Percentiles rank a stretch among this genome's conserved stretches.
These are phyloP conservation scores for Saccharum hybrid DNA, from an alignment of 202 grass and related monocot genomes.

Conservation along the genomic window DNA sequence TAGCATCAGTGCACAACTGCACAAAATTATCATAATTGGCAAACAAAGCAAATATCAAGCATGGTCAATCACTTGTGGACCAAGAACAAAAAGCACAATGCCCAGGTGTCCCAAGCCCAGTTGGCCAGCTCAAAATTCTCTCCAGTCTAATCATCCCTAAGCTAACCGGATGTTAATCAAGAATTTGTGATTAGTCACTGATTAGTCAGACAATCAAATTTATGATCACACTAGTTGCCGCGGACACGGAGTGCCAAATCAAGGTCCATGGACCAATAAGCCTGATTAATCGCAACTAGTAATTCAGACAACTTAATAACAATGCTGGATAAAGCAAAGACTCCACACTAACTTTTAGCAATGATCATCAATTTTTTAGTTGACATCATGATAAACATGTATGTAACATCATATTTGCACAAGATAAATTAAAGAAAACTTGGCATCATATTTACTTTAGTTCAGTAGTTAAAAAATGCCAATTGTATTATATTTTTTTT, in stretches of 20 bases:
- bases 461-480: constrained; percentile 20
- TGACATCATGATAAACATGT: constrained; percentile 18
- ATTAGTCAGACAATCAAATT: not conserved
- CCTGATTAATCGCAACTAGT: not conserved
- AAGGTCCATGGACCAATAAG: not conserved
- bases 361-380: not conserved
- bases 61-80: not conserved
- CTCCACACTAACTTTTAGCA: not conserved
- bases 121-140: constrained; percentile 1
- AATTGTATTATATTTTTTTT: not conserved
- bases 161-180: not conserved
- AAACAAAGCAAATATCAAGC: not conserved
- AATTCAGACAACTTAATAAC: not conserved
- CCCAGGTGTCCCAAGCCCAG: not conserved
- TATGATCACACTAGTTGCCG: not conserved
- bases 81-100: not conserved
- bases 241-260: not conserved
- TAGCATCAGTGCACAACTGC: not conserved
- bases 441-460: constrained; percentile 8
- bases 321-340: constrained; percentile 9
- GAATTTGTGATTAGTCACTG: not conserved
- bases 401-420: not conserved
- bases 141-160: not conserved
- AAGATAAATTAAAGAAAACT: constrained; percentile 18
- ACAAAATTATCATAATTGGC: not conserved